Base-by-base conservation (phyloP, 495 filamentous ascomycete genomes). In the Trichoderma parareesei region DNA sequence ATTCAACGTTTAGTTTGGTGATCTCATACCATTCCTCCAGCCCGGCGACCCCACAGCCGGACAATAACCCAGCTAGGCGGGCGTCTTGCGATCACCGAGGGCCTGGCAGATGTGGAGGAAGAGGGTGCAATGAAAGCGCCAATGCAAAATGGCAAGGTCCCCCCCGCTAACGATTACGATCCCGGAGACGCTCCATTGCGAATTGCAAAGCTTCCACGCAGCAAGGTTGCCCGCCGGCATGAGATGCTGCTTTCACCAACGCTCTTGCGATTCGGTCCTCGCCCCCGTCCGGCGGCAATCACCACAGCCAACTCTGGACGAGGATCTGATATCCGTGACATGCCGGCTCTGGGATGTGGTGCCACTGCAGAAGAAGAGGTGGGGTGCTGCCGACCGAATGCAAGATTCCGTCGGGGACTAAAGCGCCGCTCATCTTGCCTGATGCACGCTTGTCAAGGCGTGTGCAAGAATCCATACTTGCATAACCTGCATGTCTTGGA, bases 371-470 rank as follows among this genome's bases (percentile, higher is more conserved):
- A 57, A 57, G 27, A 57, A 35, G 53, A 57, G 27, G 53, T 57
- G 53, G 53, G 53, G 53, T 57, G 9, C 53, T 57, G 53, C 53
- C 53, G 53, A 57, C 53, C 53, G 53, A 57, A 57, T 57, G 53
- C 53, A 57, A 57, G 53, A 57, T 57, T 57, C 53, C 53, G 53
- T 57, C 53, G 53, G 53, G 53, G 53, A 57, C 53, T 57, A 57
- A 57, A 57, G 53, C 53, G 53, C 53, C 53, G 8, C 53, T 37
- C 53, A 57, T 57, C 53, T 57, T 57, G 53, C 53, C 53, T 57
- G 53, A 57, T 57, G 53, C 53, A 57, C 33, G 53, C 53, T 57
- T 57, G 27, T 27, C 33, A 57, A 20, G 53, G 27, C 53, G 53
- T 57, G 53, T 57, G 53, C 53, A 57, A 57, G 53, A 57, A 35